Evolutionary conservation across 495 filamentous ascomycete species (phyloP).

Genomic region (Aspergillus saccharolyticus): DNA sequence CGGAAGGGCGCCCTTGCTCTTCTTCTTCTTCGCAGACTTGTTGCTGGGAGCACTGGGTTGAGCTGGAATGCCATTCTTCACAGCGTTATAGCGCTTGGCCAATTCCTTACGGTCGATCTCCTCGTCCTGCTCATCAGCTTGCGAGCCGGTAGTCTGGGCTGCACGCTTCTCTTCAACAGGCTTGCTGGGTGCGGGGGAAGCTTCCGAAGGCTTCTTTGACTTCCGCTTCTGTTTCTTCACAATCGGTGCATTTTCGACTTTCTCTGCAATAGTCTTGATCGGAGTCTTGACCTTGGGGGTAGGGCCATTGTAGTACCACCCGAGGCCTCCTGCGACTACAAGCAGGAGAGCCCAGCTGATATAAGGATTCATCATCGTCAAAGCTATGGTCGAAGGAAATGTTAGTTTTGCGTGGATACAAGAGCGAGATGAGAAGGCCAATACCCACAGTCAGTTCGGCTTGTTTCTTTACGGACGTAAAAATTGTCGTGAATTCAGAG

Average conservation of each 20-base stretch:
- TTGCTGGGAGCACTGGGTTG: slow-evolving; percentile 32
- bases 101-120: slow-evolving; percentile 67
- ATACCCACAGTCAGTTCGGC: slow-evolving; percentile 4
- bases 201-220: slow-evolving; percentile 32
- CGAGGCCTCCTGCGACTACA: slow-evolving; percentile 42
- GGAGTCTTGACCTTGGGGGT: slow-evolving; percentile 32
- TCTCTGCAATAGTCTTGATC: slow-evolving; percentile 31
- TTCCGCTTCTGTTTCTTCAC: slow-evolving; percentile 44
- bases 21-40: slow-evolving; percentile 56
- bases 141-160: slow-evolving; percentile 33
- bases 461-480: slow-evolving; percentile 7
- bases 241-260: slow-evolving; percentile 25
- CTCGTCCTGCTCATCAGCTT: slow-evolving; percentile 48
- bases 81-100: slow-evolving; percentile 60
- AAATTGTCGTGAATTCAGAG: slow-evolving; percentile 8
- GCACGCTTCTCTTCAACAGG: slow-evolving; percentile 34
- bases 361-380: slow-evolving; percentile 44
- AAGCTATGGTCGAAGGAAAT: slow-evolving; percentile 2
- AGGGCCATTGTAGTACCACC: slow-evolving; percentile 44
- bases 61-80: slow-evolving; percentile 57
- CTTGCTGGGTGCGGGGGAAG: slow-evolving; percentile 21
- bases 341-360: slow-evolving; percentile 56
- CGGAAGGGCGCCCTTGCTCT: slow-evolving; percentile 38
- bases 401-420: slow-evolving; percentile 7
- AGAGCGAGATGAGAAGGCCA: background rate